Evolutionary conservation across 2,329 filamentous ascomycete genomes (phyloP), one percentile per base, ranked within the genome.

Genomic region (Neofusicoccum cordaticola): DNA sequence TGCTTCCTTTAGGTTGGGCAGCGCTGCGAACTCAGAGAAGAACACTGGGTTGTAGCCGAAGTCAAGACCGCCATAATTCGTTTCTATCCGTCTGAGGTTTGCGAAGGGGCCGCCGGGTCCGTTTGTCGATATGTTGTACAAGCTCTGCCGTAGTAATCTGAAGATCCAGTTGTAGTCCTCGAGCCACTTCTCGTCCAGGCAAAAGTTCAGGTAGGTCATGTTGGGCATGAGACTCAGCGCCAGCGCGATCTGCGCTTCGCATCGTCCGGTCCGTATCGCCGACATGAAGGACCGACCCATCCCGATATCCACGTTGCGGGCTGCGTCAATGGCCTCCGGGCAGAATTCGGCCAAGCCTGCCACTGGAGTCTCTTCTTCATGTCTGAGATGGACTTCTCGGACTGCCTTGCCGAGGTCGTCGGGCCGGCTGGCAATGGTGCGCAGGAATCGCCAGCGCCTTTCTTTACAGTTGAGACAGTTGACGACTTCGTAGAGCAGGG

Each of bases 141-240:
- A 17, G 41, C 53, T 58, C 15, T 58, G 39, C 2, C 53, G 39
- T 5, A 58, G 53, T 8, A 58, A 19, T 6, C 53, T 39, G 39
- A 58, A 58, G 19, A 45, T 45, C 39, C 22, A 44, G 53, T 58
- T 58, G 41, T 58, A 58, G 53, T 58, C 39, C 15, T 58, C 53
- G 15, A 58, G 22, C 9, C 41, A 58, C 22, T 17, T 44, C 27
- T 58, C 53, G n/a, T 58, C 53, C 7, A 58, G 39, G 15, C 53
- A 58, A 39, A 58, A 6, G 27, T 58, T 58, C 39, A 58, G n/a
- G 39, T 58, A 58, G 22, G 7, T 45, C 41, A 58, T 15, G 9
- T 58, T 58, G 2, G 53, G 53, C 53, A 58, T 58, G 7, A 34
- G 9, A 22, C 19, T 45, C 27, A 58, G 9, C 8, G 53, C 53